Conservation (phyloP, 2,329 filamentous ascomycete genomes). For the Xylaria sp. region DNA sequence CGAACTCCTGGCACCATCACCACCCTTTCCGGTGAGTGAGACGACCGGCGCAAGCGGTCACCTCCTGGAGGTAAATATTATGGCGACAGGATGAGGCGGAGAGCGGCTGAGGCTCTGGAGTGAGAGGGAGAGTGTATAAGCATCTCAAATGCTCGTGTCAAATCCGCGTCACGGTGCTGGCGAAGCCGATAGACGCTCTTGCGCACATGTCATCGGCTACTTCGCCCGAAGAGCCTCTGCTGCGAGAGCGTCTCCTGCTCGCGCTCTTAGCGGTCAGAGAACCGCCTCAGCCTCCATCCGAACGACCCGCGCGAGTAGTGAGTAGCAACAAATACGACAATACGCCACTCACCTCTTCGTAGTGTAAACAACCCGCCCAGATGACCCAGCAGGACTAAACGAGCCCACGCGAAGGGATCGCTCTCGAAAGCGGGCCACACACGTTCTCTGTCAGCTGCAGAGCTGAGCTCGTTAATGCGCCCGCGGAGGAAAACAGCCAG, state of each 20-base stretch:
- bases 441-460: conserved; percentile 14
- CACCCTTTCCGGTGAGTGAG: conserved; percentile 18
- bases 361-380: conserved; percentile 12
- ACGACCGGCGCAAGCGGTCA: conserved; percentile 20
- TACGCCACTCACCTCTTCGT: conserved; percentile 32
- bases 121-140: conserved; percentile 13
- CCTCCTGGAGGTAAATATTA: conserved; percentile 5
- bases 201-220: conserved; percentile 18
- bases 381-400: conserved; percentile 21
- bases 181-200: conserved; percentile 18
- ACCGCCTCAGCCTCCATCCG: conserved; percentile 9
- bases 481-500: conserved; percentile 17
- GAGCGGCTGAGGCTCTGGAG: conserved; percentile 23
- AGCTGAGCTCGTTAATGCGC: conserved; percentile 34
- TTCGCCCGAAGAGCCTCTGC: conserved; percentile 1
- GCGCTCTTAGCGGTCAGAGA: conserved; percentile 10
- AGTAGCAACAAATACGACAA: conserved; percentile 19
- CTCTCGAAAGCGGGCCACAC: conserved; percentile 21
- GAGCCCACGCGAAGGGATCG: conserved; percentile 16
- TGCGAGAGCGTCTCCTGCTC: conserved; percentile 10
- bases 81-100: conserved; percentile 21
- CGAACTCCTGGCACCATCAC: conserved; percentile 12
- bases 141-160: conserved; percentile 28
- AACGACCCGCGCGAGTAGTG: background rate
- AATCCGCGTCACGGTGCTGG: conserved; percentile 17